A percentile compares a stretch with the other conserved stretches of the same genome.
Evolutionary conservation across 148 eudicot genomes (phyloP).

Genomic region (Rhododendron vialii): DNA sequence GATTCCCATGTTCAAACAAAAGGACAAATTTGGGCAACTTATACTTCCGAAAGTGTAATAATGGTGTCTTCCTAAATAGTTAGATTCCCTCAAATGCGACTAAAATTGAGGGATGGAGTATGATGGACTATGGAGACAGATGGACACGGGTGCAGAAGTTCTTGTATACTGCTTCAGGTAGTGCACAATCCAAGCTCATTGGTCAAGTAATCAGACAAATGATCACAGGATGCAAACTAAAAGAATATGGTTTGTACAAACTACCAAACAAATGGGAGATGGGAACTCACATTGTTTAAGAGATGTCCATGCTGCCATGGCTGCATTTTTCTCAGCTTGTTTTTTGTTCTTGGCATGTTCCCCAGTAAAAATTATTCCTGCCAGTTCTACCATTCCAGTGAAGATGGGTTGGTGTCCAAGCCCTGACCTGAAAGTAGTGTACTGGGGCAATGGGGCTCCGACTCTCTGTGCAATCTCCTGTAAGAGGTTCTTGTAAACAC

Average conservation of each 20-base stretch:
- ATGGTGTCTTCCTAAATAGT: background rate
- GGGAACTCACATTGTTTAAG: constrained; percentile 57
- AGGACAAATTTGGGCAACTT: background rate
- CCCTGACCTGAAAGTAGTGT: constrained; percentile 66
- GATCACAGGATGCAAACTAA: background rate
- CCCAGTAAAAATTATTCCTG: constrained; percentile 64
- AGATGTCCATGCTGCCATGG: constrained; percentile 76
- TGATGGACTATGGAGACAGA: background rate
- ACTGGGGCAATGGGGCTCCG: constrained; percentile 67
- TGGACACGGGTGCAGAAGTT: background rate
- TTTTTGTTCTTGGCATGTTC: constrained; percentile 76
- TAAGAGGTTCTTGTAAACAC: constrained; percentile 68
- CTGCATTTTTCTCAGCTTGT: constrained; percentile 82
- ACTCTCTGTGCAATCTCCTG: constrained; percentile 86
- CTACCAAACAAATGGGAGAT: constrained; percentile 1
- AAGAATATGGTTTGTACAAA: background rate
- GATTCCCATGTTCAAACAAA: background rate
- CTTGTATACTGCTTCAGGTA: background rate
- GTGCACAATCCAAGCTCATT: background rate
- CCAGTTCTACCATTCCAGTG: constrained; percentile 70
- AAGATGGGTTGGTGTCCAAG: constrained; percentile 67
- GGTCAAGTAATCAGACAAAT: background rate
- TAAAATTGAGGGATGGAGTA: background rate
- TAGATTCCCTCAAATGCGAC: background rate
- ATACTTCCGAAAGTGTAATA: background rate